These are phyloP conservation scores for Talaromyces sp. DNA, from an alignment of 2,329 filamentous ascomycete species.

Conservation along the genomic window DNA sequence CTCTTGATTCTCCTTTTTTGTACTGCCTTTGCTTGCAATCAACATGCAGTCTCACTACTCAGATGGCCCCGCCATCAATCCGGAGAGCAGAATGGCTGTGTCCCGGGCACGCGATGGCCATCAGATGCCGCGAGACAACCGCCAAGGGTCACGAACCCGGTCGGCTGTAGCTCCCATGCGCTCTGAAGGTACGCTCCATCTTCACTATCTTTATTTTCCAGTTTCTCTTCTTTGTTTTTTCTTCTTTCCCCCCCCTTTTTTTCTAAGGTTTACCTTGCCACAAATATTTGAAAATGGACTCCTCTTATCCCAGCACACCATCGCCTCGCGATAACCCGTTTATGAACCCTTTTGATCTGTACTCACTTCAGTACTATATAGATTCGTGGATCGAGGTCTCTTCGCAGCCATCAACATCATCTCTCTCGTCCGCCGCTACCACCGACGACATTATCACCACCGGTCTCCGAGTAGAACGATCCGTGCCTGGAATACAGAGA, in stretches of 20 bases:
- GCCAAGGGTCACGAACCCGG: constrained; percentile 27
- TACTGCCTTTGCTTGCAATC: not conserved
- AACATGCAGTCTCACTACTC: constrained; percentile 37
- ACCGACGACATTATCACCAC: constrained; percentile 86
- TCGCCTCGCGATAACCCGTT: not conserved
- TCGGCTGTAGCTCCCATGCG: constrained; percentile 31
- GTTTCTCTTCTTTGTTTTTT: not conserved
- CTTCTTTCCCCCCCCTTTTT: not conserved
- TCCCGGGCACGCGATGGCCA: constrained; percentile 25
- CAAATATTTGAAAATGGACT: constrained; percentile 14
- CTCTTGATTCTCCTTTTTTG: not conserved
- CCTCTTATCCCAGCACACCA: constrained; percentile 10
- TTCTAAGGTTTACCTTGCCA: constrained; percentile 7
- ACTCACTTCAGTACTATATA: constrained; percentile 47
- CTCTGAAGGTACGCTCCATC: constrained; percentile 37
- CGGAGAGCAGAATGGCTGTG: constrained; percentile 23
- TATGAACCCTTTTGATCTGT: constrained; percentile 24
- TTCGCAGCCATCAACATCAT: constrained; percentile 90
- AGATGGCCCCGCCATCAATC: constrained; percentile 24
- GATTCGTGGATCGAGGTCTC: constrained; percentile 96
- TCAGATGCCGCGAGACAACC: constrained; percentile 25
- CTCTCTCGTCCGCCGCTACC: constrained; percentile 67
- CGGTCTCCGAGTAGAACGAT: constrained; percentile 67
- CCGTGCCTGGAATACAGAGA: constrained; percentile 35
- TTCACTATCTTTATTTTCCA: not conserved